A percentile compares a stretch with the other conserved stretches of the same genome.
These are phyloP conservation scores for Hamigera avellanea DNA, from an alignment of 495 filamentous ascomycete genomes.

Conservation along the genomic window DNA sequence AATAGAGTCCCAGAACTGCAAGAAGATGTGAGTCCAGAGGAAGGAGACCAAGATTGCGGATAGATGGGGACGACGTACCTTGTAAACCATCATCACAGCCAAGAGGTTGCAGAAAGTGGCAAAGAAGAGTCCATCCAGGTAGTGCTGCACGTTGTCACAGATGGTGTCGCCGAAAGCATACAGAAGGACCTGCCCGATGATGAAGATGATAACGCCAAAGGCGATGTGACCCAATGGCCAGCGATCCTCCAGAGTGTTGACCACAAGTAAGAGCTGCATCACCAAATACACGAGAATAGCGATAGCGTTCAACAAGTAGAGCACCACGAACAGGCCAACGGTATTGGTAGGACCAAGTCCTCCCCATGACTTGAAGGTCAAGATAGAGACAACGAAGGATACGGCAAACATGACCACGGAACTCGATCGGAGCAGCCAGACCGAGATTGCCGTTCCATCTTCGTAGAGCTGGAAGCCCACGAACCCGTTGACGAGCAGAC, in stretches of 20 bases:
- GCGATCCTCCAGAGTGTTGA: constrained; percentile 83
- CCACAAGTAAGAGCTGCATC: constrained; percentile 79
- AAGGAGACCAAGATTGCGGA: too few relatives aligned
- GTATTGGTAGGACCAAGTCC: constrained; percentile 79
- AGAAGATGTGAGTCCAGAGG: constrained; percentile 2
- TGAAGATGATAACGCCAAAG: constrained; percentile 88
- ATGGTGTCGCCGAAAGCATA: constrained; percentile 82
- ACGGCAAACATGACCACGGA: constrained; percentile 77
- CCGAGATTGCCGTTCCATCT: constrained; percentile 88
- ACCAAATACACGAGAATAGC: constrained; percentile 76
- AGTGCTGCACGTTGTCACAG: constrained; percentile 80
- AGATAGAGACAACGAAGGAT: constrained; percentile 73
- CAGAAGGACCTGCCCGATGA: constrained; percentile 83
- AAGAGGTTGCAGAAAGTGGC: constrained; percentile 88
- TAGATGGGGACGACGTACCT: constrained; percentile 45
- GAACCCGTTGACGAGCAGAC: constrained; percentile 92
- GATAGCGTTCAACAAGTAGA: constrained; percentile 85
- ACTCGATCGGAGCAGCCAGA: constrained; percentile 79
- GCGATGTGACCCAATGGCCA: constrained; percentile 91
- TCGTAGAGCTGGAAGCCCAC: constrained; percentile 98
- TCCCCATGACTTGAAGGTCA: constrained; percentile 89
- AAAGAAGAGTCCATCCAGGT: constrained; percentile 91
- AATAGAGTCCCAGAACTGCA: constrained; percentile 97
- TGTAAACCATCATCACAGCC: constrained; percentile 99
- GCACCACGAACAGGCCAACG: constrained; percentile 77